Evolutionary conservation across 2,329 filamentous ascomycete species (phyloP).

Genomic region (Meredithiella fracta): DNA sequence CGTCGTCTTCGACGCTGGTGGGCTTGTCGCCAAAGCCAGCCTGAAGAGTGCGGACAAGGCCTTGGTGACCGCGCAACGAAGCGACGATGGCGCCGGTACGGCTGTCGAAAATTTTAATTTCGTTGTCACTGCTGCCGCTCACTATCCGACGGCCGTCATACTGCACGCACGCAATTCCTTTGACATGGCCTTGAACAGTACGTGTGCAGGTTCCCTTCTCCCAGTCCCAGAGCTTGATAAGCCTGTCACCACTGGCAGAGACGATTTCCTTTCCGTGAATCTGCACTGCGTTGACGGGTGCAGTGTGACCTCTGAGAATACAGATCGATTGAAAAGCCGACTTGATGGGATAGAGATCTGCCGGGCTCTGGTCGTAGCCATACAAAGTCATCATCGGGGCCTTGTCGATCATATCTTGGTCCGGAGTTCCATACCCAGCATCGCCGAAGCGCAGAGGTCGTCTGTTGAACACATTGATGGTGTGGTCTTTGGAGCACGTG

Average conservation of each 20-base stretch:
- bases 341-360: slow-evolving; percentile 32
- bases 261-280: slow-evolving; percentile 75
- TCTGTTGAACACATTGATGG: slow-evolving; percentile 92
- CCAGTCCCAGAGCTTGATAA: slow-evolving; percentile 91
- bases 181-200: slow-evolving; percentile 73
- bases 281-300: slow-evolving; percentile 92
- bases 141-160: slow-evolving; percentile 89
- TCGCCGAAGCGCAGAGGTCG: slow-evolving; percentile 45
- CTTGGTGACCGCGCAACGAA: slow-evolving; percentile 63
- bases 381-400: slow-evolving; percentile 38
- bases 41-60: slow-evolving; percentile 84
- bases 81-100: slow-evolving; percentile 76
- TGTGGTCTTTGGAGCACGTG: slow-evolving; percentile 93
- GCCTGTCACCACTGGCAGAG: slow-evolving; percentile 83
- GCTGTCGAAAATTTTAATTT: slow-evolving; percentile 87
- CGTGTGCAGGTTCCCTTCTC: slow-evolving; percentile 57
- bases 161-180: slow-evolving; percentile 95
- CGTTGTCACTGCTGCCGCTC: slow-evolving; percentile 89
- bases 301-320: slow-evolving; percentile 65
- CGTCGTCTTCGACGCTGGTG: slow-evolving; percentile 60
- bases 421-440: slow-evolving; percentile 31
- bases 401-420: slow-evolving; percentile 27
- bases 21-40: slow-evolving; percentile 83
- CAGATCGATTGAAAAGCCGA: slow-evolving; percentile 63
- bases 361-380: slow-evolving; percentile 33